Base-by-base conservation (phyloP, 1,284 basidiomycete species). In the Inonotus obliquus region DNA sequence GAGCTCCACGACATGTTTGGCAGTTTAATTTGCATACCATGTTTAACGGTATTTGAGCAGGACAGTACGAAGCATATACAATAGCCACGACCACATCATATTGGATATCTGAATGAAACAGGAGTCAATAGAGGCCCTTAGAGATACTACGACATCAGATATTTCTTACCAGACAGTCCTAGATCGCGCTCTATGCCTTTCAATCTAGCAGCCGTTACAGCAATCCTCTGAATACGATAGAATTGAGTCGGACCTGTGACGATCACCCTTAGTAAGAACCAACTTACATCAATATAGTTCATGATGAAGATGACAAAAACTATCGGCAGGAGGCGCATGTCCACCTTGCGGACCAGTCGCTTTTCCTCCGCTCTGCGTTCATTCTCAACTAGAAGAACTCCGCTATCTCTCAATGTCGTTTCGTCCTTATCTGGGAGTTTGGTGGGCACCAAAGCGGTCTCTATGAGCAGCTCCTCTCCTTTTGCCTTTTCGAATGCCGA, bases 281-380 rank as follows among this genome's bases (percentile, higher is more conserved):
- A 11, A 73, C 79, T 60, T 62, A 86, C 85, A 67, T 87, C 84
- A 55, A 87, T 86, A 66, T 85, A 87, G 66, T 88, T 88, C 81
- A 87, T 81, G 60, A 88, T 76, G 66, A 78, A 87, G 59, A 88
- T 84, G 37, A 85, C 44, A 48, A 83, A 77, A 58, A 88, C 81
- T 0, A 81, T 84, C 0, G 85, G 84, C 63, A 88, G 68, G 0
- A 88, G 71, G 45, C 86, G 75, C 59, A 72, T 72, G 65, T 88
- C 86, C 44, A 89, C 75, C 66, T 79, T 84, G 39, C 82, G 76
- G 17, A 83, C 72, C 1, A 84, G 73, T 57, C 67, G 73, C 44
- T 73, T 73, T 65, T 80, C 81, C 10, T 72, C 76, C 4, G 5
- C 21, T 13, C 11, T 19, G 13, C 60, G 54, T 53, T 44, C 38